Evolutionary conservation across 192 early-diverging fungal genomes (phyloP), one percentile per base, ranked within the genome.

Genomic region (Entomortierella beljakovae): DNA sequence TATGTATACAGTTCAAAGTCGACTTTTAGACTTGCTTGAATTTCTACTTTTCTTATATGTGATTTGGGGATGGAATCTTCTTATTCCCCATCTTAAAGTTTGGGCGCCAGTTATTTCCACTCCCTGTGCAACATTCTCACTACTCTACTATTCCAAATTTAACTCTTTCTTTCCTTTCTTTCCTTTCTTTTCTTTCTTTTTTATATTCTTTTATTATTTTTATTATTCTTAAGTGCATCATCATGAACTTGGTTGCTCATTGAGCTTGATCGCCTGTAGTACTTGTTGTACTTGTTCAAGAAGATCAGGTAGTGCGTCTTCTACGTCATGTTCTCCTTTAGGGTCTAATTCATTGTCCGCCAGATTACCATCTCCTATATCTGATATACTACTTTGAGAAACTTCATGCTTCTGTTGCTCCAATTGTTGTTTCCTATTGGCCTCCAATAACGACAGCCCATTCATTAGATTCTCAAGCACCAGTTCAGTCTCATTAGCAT

Each of bases 201-300:
- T 26, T 61, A 13, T 40, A 6, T 61, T 61, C n/a, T 42, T 42
- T 25, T 40, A 40, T 13, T 13, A 13, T 13, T 40, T 13, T 9
- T 40, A 40, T 54, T 54, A 54, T 54, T 54, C 9, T 13, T 13
- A 29, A 10, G 50, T 22, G 50, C 23, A 9, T 10, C 15, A 16
- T 60, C 58, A 42, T 26, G 58, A 3, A 23, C 28, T 62, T 73
- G 56, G 32, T 40, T 62, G 28, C 62, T 76, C 72, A 35, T 76
- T 76, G 18, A 76, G 60, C 49, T 76, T 76, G 57, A 76, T 76
- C 29, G 72, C 57, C 46, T 76, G 31, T 6, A 76, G 64, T 0
- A 76, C 72, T 46, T 68, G 72, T 15, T 76, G 72, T 0, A 76
- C 72, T 32, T 76, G 72, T 46, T 76, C 72, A 28, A 76, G 46